A percentile compares a stretch with the other conserved stretches of the same genome.
These are phyloP conservation scores for Dentipellis fragilis DNA, from an alignment of 768 basidiomycete genomes.

Conservation along the genomic window DNA sequence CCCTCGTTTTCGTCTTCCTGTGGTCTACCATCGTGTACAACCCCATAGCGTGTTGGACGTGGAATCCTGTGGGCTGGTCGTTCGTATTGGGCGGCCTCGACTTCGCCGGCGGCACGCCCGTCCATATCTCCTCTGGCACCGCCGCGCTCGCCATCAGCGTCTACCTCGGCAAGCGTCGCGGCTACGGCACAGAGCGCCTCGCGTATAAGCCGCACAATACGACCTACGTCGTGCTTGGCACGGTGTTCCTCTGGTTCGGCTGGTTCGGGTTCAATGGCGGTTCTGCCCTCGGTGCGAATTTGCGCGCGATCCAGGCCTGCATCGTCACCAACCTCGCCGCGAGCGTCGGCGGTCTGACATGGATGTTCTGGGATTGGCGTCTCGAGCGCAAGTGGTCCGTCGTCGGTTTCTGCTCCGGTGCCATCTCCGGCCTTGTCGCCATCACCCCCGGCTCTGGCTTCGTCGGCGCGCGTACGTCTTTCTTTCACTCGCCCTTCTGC, in stretches of 20 bases:
- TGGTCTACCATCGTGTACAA: conserved; percentile 90
- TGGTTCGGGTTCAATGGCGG: conserved; percentile 98
- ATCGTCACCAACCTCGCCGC: conserved; percentile 92
- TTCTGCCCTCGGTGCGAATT: conserved; percentile 78
- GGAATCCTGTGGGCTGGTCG: conserved; percentile 77
- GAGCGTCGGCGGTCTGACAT: conserved; percentile 76
- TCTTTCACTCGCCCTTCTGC: neutral
- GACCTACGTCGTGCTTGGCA: conserved; percentile 88
- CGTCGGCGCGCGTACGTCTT: conserved; percentile 62
- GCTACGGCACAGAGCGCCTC: conserved; percentile 83
- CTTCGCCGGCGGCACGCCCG: conserved; percentile 93
- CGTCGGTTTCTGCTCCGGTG: conserved; percentile 94
- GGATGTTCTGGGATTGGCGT: conserved; percentile 95
- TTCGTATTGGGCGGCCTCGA: conserved; percentile 75
- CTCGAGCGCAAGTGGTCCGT: conserved; percentile 89
- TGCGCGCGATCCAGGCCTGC: conserved; percentile 81
- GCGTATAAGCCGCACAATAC: conserved; percentile 95
- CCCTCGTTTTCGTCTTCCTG: conserved; percentile 81
- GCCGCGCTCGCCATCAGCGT: conserved; percentile 87
- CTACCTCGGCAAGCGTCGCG: conserved; percentile 84
- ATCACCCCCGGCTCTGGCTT: conserved; percentile 82
- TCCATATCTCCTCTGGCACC: conserved; percentile 91
- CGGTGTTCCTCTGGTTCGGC: conserved; percentile 87
- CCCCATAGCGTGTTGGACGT: conserved; percentile 94
- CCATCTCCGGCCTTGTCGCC: conserved; percentile 82